Base-by-base conservation (phyloP, 2,329 filamentous ascomycete genomes). In the Xylariaceae sp. region DNA sequence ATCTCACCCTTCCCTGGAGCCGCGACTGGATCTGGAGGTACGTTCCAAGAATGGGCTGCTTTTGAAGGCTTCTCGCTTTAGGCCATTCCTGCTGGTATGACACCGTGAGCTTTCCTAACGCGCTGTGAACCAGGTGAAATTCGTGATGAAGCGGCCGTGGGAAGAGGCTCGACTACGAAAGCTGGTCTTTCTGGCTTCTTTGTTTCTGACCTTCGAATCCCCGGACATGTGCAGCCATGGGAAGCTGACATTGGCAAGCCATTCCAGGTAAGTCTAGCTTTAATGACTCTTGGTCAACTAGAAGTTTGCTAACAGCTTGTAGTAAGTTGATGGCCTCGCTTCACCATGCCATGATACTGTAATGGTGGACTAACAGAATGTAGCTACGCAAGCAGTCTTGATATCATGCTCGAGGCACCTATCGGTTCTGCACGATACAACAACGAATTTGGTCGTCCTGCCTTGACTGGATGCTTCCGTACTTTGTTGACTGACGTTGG, bases 371-470 rank as follows among this genome's bases (percentile, higher is more conserved):
- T 64, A 51, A 61, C 54, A 8, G 30, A 6, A 57, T 56, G 11
- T 44, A 64, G 62, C 75, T 94, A 96, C 70, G 92, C 94, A 17
- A 96, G 90, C 77, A 92, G 89, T 76, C 78, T 97, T 44, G 92
- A 97, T 72, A 97, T 99, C 68, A 97, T 99, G 93, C 80, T 97
- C 9, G 93, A 99, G 73, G 94, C 92, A 0, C 94, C 94, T 0
- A 94, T 99, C 67, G 94, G 94, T 42, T 94, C 90, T 68, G 94
- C 94, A 54, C 86, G 90, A 17, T 97, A 96, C 80, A 97, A 97
- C 79, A 99, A 99, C 71, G 94, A 73, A 71, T 99, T 97, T 69
- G 94, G 94, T 30, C 85, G 94, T 44, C 93, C 94, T 42, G 92
- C 88, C 70, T 88, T 95, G 10, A 84, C 88, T 2, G 94, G 94